A percentile compares a stretch with the other conserved stretches of the same genome.
Evolutionary conservation across 2,329 filamentous ascomycete genomes (phyloP).

Genomic region (Claviceps citrina): DNA sequence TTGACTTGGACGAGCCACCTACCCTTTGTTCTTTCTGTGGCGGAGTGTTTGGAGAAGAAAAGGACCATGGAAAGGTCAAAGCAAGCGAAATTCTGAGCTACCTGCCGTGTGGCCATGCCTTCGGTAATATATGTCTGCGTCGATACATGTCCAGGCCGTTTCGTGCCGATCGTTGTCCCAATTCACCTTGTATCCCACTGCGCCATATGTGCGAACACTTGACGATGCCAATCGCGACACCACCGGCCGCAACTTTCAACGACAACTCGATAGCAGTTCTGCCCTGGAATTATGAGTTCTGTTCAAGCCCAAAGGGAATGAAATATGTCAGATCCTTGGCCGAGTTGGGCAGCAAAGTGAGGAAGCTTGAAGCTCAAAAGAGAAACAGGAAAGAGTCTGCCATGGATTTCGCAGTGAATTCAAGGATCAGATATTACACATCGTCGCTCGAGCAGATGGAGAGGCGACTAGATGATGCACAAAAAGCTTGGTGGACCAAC

Average conservation of each 20-base stretch:
- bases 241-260: background rate
- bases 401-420: background rate
- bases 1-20: too few relatives aligned
- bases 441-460: background rate
- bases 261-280: background rate
- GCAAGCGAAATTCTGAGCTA: constrained; percentile 8
- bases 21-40: constrained; percentile 5
- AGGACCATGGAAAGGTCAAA: too few relatives aligned
- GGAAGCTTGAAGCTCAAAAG: constrained; percentile 1
- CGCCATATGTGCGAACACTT: constrained; percentile 11
- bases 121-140: constrained; percentile 12
- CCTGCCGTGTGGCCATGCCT: constrained; percentile 15
- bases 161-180: constrained; percentile 5
- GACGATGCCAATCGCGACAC: background rate
- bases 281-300: constrained; percentile 11
- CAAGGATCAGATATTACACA: background rate
- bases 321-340: background rate
- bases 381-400: background rate
- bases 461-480: constrained; percentile 3
- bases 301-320: constrained; percentile 2
- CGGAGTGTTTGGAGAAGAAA: background rate
- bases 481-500: constrained; percentile 3
- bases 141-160: constrained; percentile 1
- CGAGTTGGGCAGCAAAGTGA: background rate
- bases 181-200: constrained; percentile 6